A percentile compares a stretch with the other conserved stretches of the same genome.
Conservation (phyloP, 2,329 filamentous ascomycete species). For the Cyphellophora attinorum region DNA sequence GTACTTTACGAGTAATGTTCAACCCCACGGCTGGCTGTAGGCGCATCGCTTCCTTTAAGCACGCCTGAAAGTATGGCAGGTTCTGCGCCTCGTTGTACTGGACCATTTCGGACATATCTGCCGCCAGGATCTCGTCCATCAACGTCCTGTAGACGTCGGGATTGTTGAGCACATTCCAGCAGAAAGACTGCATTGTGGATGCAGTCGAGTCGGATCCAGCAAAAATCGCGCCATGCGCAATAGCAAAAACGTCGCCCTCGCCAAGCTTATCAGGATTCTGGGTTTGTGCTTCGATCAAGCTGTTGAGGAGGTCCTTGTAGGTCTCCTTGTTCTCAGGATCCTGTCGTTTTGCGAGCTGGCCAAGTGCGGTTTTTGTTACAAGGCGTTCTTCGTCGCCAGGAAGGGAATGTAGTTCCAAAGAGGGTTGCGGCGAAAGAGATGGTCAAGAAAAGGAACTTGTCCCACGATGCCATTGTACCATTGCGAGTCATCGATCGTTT, state of each 20-base stretch:
- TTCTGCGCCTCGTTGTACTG: slow-evolving; percentile 14
- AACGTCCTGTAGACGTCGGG: slow-evolving; percentile 39
- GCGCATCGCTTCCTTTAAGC: slow-evolving; percentile 19
- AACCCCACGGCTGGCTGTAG: slow-evolving; percentile 18
- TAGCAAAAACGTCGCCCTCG: slow-evolving; percentile 47
- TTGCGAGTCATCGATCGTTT: slow-evolving; percentile 38
- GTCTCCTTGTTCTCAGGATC: slow-evolving; percentile 29
- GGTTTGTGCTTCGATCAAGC: slow-evolving; percentile 43
- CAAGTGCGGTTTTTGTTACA: slow-evolving; percentile 38
- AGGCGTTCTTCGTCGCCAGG: slow-evolving; percentile 35
- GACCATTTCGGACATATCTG: slow-evolving; percentile 14
- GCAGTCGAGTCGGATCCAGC: slow-evolving; percentile 52
- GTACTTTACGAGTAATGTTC: slow-evolving; percentile 20
- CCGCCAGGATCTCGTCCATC: slow-evolving; percentile 26
- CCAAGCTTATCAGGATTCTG: slow-evolving; percentile 39
- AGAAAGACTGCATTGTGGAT: slow-evolving; percentile 49
- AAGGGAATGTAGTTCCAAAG: slow-evolving; percentile 36
- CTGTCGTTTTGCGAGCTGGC: slow-evolving; percentile 37
- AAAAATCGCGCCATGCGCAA: slow-evolving; percentile 43
- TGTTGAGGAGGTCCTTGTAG: slow-evolving; percentile 42
- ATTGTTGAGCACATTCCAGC: slow-evolving; percentile 40
- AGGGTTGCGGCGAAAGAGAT: slow-evolving; percentile 40
- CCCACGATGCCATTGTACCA: slow-evolving; percentile 22
- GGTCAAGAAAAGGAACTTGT: slow-evolving; percentile 35
- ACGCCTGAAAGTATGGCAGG: slow-evolving; percentile 16